Base-by-base conservation (phyloP, 2,329 filamentous ascomycete species). In the Venturia asperata region DNA sequence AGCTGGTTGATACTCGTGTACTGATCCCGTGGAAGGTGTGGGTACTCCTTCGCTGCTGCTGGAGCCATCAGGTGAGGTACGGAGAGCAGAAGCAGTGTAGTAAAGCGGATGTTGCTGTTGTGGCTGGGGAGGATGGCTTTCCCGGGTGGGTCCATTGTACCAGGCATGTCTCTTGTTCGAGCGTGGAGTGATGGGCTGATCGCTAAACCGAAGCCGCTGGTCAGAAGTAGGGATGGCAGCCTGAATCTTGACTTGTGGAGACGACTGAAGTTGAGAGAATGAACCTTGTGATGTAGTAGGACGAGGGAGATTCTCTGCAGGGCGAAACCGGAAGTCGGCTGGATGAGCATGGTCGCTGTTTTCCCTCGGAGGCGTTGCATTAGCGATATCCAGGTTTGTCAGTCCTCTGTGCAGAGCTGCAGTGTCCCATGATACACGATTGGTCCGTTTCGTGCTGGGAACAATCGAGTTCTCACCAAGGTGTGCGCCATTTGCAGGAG, bases 141-240 rank as follows among this genome's bases (percentile, higher is more conserved):
- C 11, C 69, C 64, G 64, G 13, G 78, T 67, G 34, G 82, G 81
- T 13, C 81, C 82, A 66, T 90, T 85, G 70, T 91, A 91, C 88
- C 88, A 92, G 1, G 82, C 89, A 66, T 87, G 86, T 2, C 89
- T 83, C 71, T 89, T 90, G 39, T 78, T 78, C 68, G 85, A 85
- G 10, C 85, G 81, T 3, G 83, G 79, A 0, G 83, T 85, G 11
- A 81, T 77, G 42, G 75, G 74, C 43, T 67, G 72, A 66, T 75
- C 74, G 69, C 74, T 76, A 68, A 69, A 77, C 66, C 73, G 74
- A 72, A 67, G 71, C 70, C 76, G 75, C 68, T 74, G 39, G 41
- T 58, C 21, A 58, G 49, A 24, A 21, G 27, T 21, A 69, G 70
- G 21, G 71, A 68, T 34, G 70, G 67, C 21, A 72, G 74, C 24